Evolutionary conservation across 805 yeast genomes (phyloP), one percentile per base, ranked within the genome.

Genomic region (Kregervanrija delftensis): DNA sequence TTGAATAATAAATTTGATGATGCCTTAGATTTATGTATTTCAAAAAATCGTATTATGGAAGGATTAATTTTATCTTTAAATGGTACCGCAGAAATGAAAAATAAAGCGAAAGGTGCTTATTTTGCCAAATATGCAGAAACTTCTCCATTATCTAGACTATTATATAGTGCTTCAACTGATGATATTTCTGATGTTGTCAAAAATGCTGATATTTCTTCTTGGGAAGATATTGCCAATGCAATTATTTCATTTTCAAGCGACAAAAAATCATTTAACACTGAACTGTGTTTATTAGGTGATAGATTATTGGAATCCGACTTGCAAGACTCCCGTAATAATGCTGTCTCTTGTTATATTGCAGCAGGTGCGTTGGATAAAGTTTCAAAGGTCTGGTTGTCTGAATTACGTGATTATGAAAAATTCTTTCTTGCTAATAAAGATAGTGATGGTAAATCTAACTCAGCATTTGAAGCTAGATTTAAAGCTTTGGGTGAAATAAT

Each of bases 401-500:
- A 93, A 63, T 59, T 76, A 43, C 64, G 69, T 8, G 66, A 51
- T 3, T 61, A 65, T 47, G 80, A 77, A 56, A 46, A 55, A 5
- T 56, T 55, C 32, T 66, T 71, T 44, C 68, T 84, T 56, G 65
- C 72, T 40, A 58, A 68, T 30, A 39, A 37, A n/a, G 82, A 78
- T 51, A 64, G 67, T 9, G 62, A 69, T 34, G 61, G 75, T 35
- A 30, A 44, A 14, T 44, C 39, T 35, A 45, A 47, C 33, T 76
- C 96, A 3, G 79, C 87, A 1, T 83, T 84, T 44, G 93, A 84
- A 51, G 96, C 96, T 16, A 88, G 88, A 57, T 80, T 84, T 53
- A 84, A 78, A 53, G 84, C 96, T 8, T 70, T 91, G 60, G 82
- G 83, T 43, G 83, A 79, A 56, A 83, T 89, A 59, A 84, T 87